A percentile compares a stretch with the other conserved stretches of the same genome.
Evolutionary conservation across 192 early-diverging fungal species (phyloP).

Genomic region (Linnemannia hyalina): DNA sequence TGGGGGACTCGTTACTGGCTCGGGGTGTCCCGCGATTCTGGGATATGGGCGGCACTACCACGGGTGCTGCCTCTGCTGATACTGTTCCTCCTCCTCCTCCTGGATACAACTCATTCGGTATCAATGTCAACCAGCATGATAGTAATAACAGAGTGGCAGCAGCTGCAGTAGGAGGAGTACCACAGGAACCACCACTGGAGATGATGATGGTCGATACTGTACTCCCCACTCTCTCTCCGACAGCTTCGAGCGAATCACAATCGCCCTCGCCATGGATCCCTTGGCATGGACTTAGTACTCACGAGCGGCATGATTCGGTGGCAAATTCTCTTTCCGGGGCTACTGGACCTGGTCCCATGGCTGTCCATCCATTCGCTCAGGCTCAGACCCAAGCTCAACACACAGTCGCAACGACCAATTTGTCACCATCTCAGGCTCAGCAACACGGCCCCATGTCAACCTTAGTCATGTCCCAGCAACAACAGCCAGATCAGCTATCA

Average conservation of each 20-base stretch:
- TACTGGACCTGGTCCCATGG: neutral
- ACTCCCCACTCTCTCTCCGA: constrained; percentile 24
- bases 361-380: constrained; percentile 4
- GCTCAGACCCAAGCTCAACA: neutral
- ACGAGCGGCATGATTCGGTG: neutral
- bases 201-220: constrained; percentile 2
- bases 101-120: neutral
- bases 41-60: neutral
- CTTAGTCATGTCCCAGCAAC: neutral
- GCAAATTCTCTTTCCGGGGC: neutral
- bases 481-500: neutral
- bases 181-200: neutral
- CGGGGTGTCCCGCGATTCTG: neutral
- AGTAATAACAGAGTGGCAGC: neutral
- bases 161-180: neutral
- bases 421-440: neutral
- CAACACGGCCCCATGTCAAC: neutral
- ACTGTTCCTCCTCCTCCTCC: neutral
- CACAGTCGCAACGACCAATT: neutral
- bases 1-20: constrained; percentile 30
- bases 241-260: constrained; percentile 12
- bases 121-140: neutral
- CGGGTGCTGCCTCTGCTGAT: neutral
- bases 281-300: neutral
- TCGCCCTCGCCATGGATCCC: constrained; percentile 38